Evolutionary conservation across 2,329 filamentous ascomycete genomes (phyloP), one percentile per base, ranked within the genome.

Genomic region (Cladophialophora psammophila): DNA sequence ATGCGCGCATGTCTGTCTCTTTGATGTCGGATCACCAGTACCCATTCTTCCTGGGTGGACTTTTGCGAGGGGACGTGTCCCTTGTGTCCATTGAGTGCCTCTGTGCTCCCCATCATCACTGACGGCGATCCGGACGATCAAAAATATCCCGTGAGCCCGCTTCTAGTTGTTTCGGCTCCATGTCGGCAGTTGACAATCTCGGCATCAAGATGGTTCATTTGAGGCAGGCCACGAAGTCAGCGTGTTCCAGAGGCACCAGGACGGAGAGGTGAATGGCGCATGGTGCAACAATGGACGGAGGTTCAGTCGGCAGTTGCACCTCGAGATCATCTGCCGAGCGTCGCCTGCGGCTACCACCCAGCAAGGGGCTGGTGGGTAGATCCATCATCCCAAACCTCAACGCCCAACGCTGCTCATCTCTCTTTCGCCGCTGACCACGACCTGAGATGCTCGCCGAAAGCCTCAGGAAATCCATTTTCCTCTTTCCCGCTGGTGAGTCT

Each of bases 291-390:
- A 36, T 38, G n/a, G 45, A 48, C 32, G 53, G 38, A 42, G n/a
- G 35, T 32, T 10, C 59, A 18, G 48, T 63, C 64, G 64, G 64
- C 64, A 67, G 64, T 63, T 67, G 64, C 26, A 36, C 26, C 61
- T 52, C 18, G 20, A 52, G 31, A 40, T 7, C 64, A 67, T 63
- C 64, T 67, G 64, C 64, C 64, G 64, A 63, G 58, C 32, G n/a
- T 53, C 45, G 32, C 31, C 32, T 42, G 42, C 45, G 18, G 18
- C 45, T 8, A 13, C 45, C 45, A 50, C 7, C 45, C 18, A 50
- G 26, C 26, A 26, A 26, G 3, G 3, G 26, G 26, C 26, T 26
- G 26, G 26, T 26, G 26, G 26, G 26, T 3, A 26, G 18, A 50
- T 50, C 20, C 45, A 26, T 50, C 45, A 26, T 26, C 32, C 34